Base-by-base conservation (phyloP, 441 rosid genomes). In the Rhodomyrtus psidioides region DNA sequence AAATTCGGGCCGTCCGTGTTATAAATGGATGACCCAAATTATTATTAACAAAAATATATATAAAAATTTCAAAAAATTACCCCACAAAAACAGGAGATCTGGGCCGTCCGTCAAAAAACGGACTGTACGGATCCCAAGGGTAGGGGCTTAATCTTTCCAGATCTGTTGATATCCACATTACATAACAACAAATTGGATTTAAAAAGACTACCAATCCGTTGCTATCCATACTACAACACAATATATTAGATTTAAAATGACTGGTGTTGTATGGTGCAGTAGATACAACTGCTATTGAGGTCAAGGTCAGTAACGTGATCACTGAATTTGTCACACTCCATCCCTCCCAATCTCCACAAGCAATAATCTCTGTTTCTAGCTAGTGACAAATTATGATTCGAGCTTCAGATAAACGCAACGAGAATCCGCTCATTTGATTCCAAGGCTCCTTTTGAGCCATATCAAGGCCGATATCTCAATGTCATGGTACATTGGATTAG, bases 391-490 rank as follows among this genome's bases (percentile, higher is more conserved):
- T 90, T 90, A 90, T 0, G 88, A 81, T 10, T 15, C 46, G 14
- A 87, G 46, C 75, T 88, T 92, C 6, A 82, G 57, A 21, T 86
- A 70, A 19, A 86, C 55, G 51, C 6, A 10, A 0, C 1, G 12
- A 79, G 59, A 70, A 60, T 76, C 58, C 17, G 2, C 4, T 59
- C 21, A 14, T 8, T 23, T 1, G 6, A 51, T n/a, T 53, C 9
- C 15, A 34, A 90, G 82, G 46, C 91, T 88, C 55, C 88, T 57
- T 81, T 88, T 90, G 86, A 92, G 88, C 4, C 56, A 60, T 70
- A 89, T 16, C 87, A 89, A 62, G 49, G 90, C 86, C 24, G 81
- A 82, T 51, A 86, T 87, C 86, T 90, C 91, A 14, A 42, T n/a
- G 13, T 53, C 88, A 27, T 65, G 87, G 57, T 86, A 89, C 3